Percentiles rank a stretch among this genome's conserved stretches.
These are phyloP conservation scores for Pseudomonodictys pantanalensis DNA, from an alignment of 495 filamentous ascomycete species.

Conservation along the genomic window DNA sequence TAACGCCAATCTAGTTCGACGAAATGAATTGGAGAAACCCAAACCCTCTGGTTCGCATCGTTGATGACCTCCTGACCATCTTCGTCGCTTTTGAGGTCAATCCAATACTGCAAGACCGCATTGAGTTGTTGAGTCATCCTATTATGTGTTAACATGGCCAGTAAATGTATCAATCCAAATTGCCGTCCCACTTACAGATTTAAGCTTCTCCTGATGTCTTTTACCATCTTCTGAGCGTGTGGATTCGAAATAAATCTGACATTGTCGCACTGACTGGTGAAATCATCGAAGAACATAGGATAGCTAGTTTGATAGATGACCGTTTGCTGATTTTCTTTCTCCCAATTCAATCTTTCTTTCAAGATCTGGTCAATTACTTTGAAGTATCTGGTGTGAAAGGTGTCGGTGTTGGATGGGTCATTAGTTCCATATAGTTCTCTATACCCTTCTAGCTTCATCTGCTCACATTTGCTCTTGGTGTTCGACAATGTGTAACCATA, in stretches of 20 bases:
- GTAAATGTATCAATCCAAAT: no score
- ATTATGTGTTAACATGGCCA: no score
- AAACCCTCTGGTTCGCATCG: not conserved
- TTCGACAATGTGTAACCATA: not conserved
- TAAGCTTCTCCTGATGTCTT: slow-evolving; percentile 2
- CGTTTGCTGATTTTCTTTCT: not conserved
- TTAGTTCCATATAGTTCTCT: no score
- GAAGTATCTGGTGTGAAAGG: not conserved
- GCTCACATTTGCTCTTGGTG: no score
- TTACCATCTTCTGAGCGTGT: not conserved
- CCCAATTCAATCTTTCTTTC: not conserved
- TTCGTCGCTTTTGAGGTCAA: not conserved
- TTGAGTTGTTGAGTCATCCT: slow-evolving; percentile 11
- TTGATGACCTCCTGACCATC: not conserved
- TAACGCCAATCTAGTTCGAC: slow-evolving; percentile 5
- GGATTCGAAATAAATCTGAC: not conserved
- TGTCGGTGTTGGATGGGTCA: no score
- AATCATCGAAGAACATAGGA: slow-evolving; percentile 7
- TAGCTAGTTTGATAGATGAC: slow-evolving; percentile 12
- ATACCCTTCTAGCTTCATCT: no score
- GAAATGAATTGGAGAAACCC: not conserved
- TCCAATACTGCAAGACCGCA: slow-evolving; percentile 4
- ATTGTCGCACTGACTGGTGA: slow-evolving; percentile 2
- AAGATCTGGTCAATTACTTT: not conserved
- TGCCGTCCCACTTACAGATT: no score